Evolutionary conservation across 495 filamentous ascomycete genomes (phyloP), one percentile per base, ranked within the genome.

Genomic region (Elasticomyces elasticus): DNA sequence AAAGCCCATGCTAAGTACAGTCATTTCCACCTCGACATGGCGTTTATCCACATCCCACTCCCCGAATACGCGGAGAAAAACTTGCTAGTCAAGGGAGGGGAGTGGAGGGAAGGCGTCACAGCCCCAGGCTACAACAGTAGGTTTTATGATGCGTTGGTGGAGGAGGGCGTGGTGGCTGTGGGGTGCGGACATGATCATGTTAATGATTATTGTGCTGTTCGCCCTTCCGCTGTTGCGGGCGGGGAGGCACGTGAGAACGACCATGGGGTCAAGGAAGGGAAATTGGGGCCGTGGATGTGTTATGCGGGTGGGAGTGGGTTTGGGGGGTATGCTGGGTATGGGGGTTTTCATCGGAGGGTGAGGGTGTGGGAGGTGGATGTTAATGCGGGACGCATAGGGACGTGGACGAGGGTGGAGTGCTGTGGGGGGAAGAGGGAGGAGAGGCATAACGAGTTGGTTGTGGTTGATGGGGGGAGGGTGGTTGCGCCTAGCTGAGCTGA

Each of bases 11-110:
- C 76, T 51, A 82, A 86, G 59, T 97, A 97, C 68, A 82, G 84
- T 0, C 85, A 89, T 64, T 85, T 89, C 54, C 94, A 96, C 64
- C 87, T 97, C 78, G 85, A 97, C 66, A 80, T 97, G 68, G 90
- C 94, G 0, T 98, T 98, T 64, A 94, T 97, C 55, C 92, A 98
- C 61, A 98, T 98, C 47, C 92, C 92, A 1, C 74, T 98, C 13
- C 90, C 91, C 0, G 92, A 98, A 67, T 95, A 95, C 61, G 74
- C 76, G 17, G 69, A 68, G 11, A 65, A 73, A 30, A 65, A 69
- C 31, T 72, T 74, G 12, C 71, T 75, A 31, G 73, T 84, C 15
- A n/a, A 20, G 3, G 56, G 46, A 9, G 89, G 87, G 1, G 63
- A 76, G 5, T 86, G 80, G 75, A 78, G 76, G 27, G 92, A 98